phyloP scores from a whole-genome alignment of 495 filamentous ascomycete species.

The Entonaema liquescens region DNA sequence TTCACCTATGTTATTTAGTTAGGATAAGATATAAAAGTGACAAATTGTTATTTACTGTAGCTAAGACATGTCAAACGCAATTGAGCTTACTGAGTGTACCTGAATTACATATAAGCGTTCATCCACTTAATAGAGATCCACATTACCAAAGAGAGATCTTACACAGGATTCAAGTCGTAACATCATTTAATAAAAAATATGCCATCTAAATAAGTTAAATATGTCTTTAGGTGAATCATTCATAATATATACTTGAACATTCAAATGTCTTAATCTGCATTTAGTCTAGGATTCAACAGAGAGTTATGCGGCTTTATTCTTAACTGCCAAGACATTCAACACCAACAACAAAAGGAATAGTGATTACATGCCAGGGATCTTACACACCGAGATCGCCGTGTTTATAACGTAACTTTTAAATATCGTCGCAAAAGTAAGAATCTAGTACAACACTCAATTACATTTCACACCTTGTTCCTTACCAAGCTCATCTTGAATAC shows the following conservation, averaged over 20 bases:
- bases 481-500: not conserved
- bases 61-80: too few relatives aligned
- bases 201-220: not conserved
- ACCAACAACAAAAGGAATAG: not conserved
- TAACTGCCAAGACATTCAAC: not conserved
- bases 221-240: not conserved
- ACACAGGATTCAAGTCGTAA: not conserved
- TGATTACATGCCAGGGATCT: not conserved
- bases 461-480: not conserved
- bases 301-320: not conserved
- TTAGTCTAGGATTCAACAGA: not conserved
- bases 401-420: not conserved
- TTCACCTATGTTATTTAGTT: too few relatives aligned
- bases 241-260: not conserved
- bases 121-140: too few relatives aligned
- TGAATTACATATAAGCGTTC: too few relatives aligned
- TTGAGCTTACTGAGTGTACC: too few relatives aligned
- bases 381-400: not conserved
- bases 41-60: too few relatives aligned
- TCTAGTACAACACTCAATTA: not conserved
- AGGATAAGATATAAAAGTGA: too few relatives aligned
- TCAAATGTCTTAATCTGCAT: not conserved
- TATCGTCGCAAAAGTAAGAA: not conserved
- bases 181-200: not conserved
- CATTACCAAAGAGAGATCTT: too few relatives aligned